Percentiles rank a stretch among this genome's conserved stretches.
Conservation (phyloP, 768 basidiomycete genomes). For the Pleurotus platypus region DNA sequence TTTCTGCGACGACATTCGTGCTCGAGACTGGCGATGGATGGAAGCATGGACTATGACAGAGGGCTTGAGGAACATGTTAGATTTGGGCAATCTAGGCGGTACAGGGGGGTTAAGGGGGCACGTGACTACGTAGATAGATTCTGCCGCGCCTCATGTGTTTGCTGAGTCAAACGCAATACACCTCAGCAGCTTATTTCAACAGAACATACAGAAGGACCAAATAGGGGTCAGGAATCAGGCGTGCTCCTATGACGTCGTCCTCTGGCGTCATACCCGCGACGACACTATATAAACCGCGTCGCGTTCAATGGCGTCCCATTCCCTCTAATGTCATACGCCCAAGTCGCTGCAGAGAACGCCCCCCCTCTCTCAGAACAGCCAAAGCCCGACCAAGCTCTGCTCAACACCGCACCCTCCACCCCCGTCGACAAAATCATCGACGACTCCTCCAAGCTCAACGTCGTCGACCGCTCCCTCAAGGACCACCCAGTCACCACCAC, state of each 20-base stretch:
- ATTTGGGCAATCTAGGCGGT: too few species aligned
- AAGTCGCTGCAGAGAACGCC: constrained; percentile 58
- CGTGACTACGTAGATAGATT: too few species aligned
- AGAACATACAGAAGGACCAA: neutral
- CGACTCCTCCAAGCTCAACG: constrained; percentile 50
- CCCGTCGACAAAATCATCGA: constrained; percentile 34
- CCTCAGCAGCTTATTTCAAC: too few species aligned
- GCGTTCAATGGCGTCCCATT: neutral
- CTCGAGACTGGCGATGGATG: neutral
- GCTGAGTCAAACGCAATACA: too few species aligned
- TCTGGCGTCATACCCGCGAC: neutral
- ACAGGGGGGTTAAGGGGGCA: too few species aligned
- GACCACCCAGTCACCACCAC: constrained; percentile 31
- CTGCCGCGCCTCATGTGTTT: too few species aligned
- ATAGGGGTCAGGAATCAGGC: too few species aligned
- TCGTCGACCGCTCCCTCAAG: constrained; percentile 50
- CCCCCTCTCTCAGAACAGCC: constrained; percentile 52
- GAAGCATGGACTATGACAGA: neutral
- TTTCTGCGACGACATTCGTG: too few species aligned
- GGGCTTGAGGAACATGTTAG: too few species aligned
- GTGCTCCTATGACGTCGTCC: neutral
- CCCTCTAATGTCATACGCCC: constrained; percentile 67
- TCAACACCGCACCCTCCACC: constrained; percentile 46
- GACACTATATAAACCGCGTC: neutral
- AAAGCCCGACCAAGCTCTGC: constrained; percentile 59